phyloP scores from a whole-genome alignment of 169 alveolate genomes.

The Plasmodium vinckei region DNA sequence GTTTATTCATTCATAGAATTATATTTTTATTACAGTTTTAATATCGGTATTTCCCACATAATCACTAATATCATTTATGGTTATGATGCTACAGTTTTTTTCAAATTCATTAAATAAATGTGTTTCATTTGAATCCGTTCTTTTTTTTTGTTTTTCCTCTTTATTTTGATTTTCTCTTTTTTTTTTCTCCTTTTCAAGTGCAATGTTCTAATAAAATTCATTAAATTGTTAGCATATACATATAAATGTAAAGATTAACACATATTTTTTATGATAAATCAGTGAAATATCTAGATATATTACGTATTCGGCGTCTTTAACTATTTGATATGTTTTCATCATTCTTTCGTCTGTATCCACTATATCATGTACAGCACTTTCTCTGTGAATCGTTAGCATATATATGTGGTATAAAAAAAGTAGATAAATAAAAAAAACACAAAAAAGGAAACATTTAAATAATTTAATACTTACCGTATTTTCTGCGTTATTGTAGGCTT shows the following conservation, averaged over 20 bases:
- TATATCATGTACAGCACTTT: conserved; percentile 74
- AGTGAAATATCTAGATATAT: background rate
- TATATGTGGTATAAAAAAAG: background rate
- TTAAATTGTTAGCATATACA: background rate
- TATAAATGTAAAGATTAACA: too few species aligned
- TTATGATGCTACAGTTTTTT: conserved; percentile 72
- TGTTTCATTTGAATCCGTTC: conserved; percentile 19
- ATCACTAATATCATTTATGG: conserved; percentile 57
- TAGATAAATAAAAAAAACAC: background rate
- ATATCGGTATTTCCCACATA: conserved; percentile 60
- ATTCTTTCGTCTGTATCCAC: conserved; percentile 54
- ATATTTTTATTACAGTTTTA: conserved; percentile 43
- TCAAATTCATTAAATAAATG: conserved; percentile 35
- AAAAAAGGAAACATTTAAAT: background rate
- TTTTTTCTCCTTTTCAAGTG: conserved; percentile 28
- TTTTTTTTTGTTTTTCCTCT: conserved; percentile 16
- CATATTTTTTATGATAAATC: background rate
- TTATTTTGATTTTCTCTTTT: conserved; percentile 36
- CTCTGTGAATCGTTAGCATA: conserved; percentile 23
- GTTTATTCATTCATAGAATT: background rate
- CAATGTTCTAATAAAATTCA: conserved; percentile 11
- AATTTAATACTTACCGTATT: conserved; percentile 32
- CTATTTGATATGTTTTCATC: conserved; percentile 54
- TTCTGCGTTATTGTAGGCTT: conserved; percentile 76
- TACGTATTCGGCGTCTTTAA: conserved; percentile 59